Evolutionary conservation across 257 asterid species (phyloP).

Genomic region (Schizonepeta tenuifolia): DNA sequence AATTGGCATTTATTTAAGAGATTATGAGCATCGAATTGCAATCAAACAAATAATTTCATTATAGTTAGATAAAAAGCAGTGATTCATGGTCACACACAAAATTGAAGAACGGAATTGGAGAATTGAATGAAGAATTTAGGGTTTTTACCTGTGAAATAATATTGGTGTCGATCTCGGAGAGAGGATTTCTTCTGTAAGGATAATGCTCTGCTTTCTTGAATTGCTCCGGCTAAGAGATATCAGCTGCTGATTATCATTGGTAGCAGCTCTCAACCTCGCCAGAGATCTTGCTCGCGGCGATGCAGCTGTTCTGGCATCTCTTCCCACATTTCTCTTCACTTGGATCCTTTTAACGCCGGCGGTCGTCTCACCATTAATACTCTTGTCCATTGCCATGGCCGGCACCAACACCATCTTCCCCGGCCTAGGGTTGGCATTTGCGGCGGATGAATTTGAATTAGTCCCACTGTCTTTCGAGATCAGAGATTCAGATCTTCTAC

Average conservation of each 20-base stretch:
- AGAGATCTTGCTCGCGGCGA: slow-evolving; percentile 95
- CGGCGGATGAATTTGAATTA: slow-evolving; percentile 35
- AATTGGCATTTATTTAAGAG: background rate
- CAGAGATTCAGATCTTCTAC: slow-evolving; percentile 94
- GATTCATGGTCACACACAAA: too few species aligned
- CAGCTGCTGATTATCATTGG: slow-evolving; percentile 53
- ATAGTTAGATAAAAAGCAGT: background rate
- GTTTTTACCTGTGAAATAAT: slow-evolving; percentile 56
- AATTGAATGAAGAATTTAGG: background rate
- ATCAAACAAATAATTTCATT: background rate
- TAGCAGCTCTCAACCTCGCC: slow-evolving; percentile 54
- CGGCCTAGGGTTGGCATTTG: slow-evolving; percentile 54
- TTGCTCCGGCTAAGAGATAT: slow-evolving; percentile 94
- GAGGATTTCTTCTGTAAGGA: slow-evolving; percentile 83
- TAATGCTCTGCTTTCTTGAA: slow-evolving; percentile 87
- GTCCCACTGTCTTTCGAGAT: slow-evolving; percentile 35
- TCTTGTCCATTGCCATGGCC: slow-evolving; percentile 71
- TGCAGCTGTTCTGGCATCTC: slow-evolving; percentile 51
- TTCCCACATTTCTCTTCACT: slow-evolving; percentile 82
- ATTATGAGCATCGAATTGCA: background rate
- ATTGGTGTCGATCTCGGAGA: slow-evolving; percentile 76
- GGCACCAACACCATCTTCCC: slow-evolving; percentile 96
- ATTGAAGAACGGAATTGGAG: background rate
- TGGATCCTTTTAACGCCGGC: slow-evolving; percentile 71
- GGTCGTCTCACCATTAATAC: slow-evolving; percentile 39